Base-by-base conservation (phyloP, 495 filamentous ascomycete species). In the Elaphomyces granulatus region DNA sequence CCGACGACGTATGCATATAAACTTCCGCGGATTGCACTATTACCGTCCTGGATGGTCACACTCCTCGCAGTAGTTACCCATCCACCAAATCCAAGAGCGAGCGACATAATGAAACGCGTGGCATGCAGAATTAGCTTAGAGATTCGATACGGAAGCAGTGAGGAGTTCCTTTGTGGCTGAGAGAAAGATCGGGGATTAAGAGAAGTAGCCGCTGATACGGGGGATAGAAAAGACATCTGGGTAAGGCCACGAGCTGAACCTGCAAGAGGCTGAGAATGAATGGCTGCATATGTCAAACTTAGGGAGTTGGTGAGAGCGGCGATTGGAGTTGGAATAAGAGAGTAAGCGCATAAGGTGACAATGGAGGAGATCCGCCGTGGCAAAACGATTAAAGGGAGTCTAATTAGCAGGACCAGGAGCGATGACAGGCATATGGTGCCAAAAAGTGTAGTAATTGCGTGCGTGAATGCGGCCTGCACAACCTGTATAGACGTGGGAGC, bases 1-100 rank as follows among this genome's bases (percentile, higher is more conserved):
- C 88, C 90, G 3, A 98, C 83, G 32, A 98, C 72, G 54, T 98
- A 98, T 15, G 86, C 90, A 56, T 98, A 98, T 31, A 87, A 65
- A 50, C 86, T 94, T n/a, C 90, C 90, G 35, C 66, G 74, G 32
- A 79, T 58, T 0, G 70, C 63, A 19, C 68, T 72, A 30, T 68
- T 61, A 15, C 58, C 45, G 20, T 67, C 68, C 28, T 68, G 61
- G 14, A 81, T 61, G 17, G 58, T 59, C 9, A 92, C 60, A 54
- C 77, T 75, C 34, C 80, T 74, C 14, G 90, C 85, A 20, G 86
- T 88, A 38, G 80, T 80, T n/a, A 96, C 85, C 90, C 90, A 98
- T 18, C 83, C 90, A n/a, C 82, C 88, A 52, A 94, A 88, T 1
- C 90, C 92, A 19, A 98, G 68, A 1, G 81, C 81, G 28, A 83